phyloP scores from a whole-genome alignment of 2,329 filamentous ascomycete species.

The Monosporascus sp. region DNA sequence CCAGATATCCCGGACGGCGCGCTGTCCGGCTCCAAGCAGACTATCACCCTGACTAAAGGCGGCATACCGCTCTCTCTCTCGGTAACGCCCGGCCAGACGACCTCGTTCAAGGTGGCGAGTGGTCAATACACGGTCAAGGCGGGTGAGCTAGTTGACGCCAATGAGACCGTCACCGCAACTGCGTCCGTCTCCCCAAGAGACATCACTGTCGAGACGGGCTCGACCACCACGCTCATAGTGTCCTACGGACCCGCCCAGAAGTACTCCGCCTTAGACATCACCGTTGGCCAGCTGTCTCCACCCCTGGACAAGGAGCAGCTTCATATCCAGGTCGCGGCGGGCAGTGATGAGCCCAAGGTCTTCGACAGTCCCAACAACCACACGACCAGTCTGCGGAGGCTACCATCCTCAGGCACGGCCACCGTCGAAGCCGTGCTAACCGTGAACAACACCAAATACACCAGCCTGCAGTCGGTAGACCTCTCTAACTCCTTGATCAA shows the following conservation, averaged over 20 bases:
- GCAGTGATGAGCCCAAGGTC: no score
- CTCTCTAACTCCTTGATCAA: background rate
- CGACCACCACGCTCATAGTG: background rate
- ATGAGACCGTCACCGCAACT: background rate
- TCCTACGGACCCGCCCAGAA: background rate
- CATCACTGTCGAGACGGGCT: background rate
- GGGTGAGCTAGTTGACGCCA: background rate
- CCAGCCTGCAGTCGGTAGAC: background rate
- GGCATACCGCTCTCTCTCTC: no score
- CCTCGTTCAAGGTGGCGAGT: background rate
- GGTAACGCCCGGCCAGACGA: no score
- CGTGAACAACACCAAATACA: background rate
- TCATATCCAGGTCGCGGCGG: constrained; percentile 1
- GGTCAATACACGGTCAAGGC: background rate
- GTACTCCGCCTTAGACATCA: constrained; percentile 1
- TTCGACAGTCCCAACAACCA: no score
- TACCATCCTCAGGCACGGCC: no score
- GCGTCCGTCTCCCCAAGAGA: background rate
- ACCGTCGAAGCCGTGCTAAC: no score
- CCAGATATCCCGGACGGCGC: background rate
- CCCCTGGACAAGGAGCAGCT: background rate
- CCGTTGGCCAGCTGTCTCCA: background rate
- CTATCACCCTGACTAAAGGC: background rate
- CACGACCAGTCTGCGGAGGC: no score
- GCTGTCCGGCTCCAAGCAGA: background rate